Percentiles rank a stretch among this genome's conserved stretches.
phyloP scores from a whole-genome alignment of 108 stramenopile species.

The Pseudonitzschia multiseries region DNA sequence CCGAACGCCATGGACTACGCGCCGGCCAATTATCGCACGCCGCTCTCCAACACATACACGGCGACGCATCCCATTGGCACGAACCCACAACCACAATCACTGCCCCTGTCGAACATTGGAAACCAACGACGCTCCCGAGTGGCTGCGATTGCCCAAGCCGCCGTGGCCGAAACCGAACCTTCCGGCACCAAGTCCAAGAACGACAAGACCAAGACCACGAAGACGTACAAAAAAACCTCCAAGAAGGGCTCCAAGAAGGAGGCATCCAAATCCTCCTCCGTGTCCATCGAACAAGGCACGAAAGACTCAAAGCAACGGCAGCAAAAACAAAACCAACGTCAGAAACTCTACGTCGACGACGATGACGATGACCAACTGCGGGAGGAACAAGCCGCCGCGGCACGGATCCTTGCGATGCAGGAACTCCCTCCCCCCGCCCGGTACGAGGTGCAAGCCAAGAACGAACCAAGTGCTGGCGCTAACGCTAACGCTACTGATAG shows the following conservation, averaged over 20 bases:
- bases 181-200: neutral
- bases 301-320: too few species aligned
- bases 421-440: neutral
- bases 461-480: neutral
- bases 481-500: neutral
- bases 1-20: neutral
- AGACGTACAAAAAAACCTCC: neutral
- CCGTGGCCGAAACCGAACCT: neutral
- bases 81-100: neutral
- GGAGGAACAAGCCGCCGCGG: neutral
- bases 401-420: neutral
- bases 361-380: neutral
- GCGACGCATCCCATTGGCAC: neutral
- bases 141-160: too few species aligned
- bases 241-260: neutral
- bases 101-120: neutral
- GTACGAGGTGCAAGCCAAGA: neutral
- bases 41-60: neutral
- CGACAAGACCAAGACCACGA: neutral
- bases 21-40: neutral
- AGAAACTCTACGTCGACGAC: neutral
- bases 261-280: neutral
- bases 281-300: neutral
- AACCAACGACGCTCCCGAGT: too few species aligned
- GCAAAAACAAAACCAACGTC: neutral